phyloP scores from a whole-genome alignment of 75 land plant genomes.

The Sequoia sempervirens region DNA sequence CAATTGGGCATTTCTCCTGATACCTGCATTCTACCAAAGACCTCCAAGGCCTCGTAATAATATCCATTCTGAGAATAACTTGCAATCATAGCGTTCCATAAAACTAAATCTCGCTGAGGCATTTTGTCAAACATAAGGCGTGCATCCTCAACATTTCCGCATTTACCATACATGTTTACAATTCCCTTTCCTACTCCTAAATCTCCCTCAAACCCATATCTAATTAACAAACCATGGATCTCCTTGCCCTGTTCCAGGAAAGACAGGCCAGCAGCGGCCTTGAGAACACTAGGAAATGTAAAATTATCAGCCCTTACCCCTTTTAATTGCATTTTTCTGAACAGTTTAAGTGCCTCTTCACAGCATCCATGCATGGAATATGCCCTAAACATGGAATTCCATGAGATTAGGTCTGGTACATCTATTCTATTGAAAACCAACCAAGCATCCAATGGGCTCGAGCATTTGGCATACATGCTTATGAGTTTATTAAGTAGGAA shows the following conservation, averaged over 20 bases:
- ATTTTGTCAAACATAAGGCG: conserved; percentile 14
- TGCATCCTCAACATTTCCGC: conserved; percentile 17
- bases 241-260: background rate
- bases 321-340: background rate
- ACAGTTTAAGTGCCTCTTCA: conserved; percentile 5
- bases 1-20: conserved; percentile 29
- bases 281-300: conserved; percentile 11
- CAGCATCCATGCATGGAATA: conserved; percentile 8
- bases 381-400: conserved; percentile 17
- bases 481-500: background rate
- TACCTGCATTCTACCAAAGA: conserved; percentile 45
- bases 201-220: conserved; percentile 5
- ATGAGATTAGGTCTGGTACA: background rate
- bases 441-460: conserved; percentile 1
- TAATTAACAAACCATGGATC: background rate
- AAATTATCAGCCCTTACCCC: conserved; percentile 10
- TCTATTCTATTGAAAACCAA: conserved; percentile 12
- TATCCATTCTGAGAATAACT: conserved; percentile 7
- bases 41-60: conserved; percentile 25
- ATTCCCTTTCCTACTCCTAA: conserved; percentile 17
- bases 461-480: conserved; percentile 22
- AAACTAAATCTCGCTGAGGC: conserved; percentile 14
- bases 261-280: conserved; percentile 4
- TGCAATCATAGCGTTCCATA: conserved; percentile 11
- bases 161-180: conserved; percentile 25